Percentiles rank a stretch among this genome's conserved stretches.
Conservation (phyloP, 371 early-diverging fungal species). For the Entomophthora muscae region DNA sequence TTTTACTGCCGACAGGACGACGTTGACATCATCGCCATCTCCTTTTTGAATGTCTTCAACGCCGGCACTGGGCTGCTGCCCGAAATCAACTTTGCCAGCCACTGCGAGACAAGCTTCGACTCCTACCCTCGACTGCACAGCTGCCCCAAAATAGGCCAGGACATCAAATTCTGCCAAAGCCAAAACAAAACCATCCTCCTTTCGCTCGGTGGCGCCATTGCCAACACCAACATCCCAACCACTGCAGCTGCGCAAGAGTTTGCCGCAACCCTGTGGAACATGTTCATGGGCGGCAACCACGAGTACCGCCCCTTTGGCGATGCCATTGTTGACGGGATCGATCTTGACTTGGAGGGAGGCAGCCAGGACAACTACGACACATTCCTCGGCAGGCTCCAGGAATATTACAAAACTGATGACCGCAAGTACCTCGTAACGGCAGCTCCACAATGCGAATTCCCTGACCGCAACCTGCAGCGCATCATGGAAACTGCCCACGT, state of each 20-base stretch:
- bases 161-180: constrained; percentile 40
- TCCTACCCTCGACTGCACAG: constrained; percentile 27
- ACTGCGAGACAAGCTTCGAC: constrained; percentile 22
- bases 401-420: constrained; percentile 14
- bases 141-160: constrained; percentile 36
- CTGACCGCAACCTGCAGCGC: constrained; percentile 16
- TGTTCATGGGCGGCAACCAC: constrained; percentile 31
- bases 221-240: constrained; percentile 28
- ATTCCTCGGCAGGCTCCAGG: constrained; percentile 26
- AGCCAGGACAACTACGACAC: constrained; percentile 22
- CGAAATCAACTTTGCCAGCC: constrained; percentile 35
- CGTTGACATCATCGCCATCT: constrained; percentile 29
- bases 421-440: constrained; percentile 39
- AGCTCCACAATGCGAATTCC: constrained; percentile 59
- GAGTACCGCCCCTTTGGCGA: constrained; percentile 36
- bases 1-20: constrained; percentile 29
- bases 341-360: constrained; percentile 54
- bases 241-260: constrained; percentile 27
- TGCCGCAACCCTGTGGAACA: constrained; percentile 40
- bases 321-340: constrained; percentile 42
- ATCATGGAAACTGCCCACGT: constrained; percentile 14
- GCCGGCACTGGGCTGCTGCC: constrained; percentile 21
- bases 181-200: constrained; percentile 39
- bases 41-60: constrained; percentile 45
- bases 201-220: constrained; percentile 50